Evolutionary conservation across 495 filamentous ascomycete species (phyloP), one percentile per base, ranked within the genome.

Genomic region (Penicillium maclennaniae): DNA sequence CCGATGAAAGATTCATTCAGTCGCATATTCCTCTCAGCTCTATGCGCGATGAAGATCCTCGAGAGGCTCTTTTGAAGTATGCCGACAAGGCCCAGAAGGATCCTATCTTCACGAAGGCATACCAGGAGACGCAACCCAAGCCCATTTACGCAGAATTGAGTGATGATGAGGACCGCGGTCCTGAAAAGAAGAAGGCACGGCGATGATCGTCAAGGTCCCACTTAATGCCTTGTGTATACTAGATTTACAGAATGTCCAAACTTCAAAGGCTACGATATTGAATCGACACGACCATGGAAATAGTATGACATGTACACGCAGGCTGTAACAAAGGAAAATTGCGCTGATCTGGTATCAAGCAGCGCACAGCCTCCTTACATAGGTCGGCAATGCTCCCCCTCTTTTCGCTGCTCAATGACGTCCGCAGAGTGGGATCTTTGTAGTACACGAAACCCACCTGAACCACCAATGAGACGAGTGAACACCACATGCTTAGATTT

Each of bases 31-130:
- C 92, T 16, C 77, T 97, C 28, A 93, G 89, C 58, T 84, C 80
- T n/a, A 95, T 97, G 91, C 82, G 93, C 20, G 92, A 98, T 70
- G 93, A 98, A 68, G 93, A 98, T 75, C 93, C 93, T 7, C 77
- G 93, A 51, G 93, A 96, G 72, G 93, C 93, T 27, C 72, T 98
- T 55, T 68, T 97, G 57, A 96, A 93, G 71, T 98, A 97, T 77
- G 93, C 92, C 15, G 90, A 96, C 16, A 85, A 93, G 64, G 92
- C 91, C 5, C 83, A 96, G 71, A 92, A 92, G 64, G 89, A 97
- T 64, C 92, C 91, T 4, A 79, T 95, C 55, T 98, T 97, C 66
- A 98, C 93, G 21, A 86, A 84, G 55, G 93, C 92, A 10, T 98
- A 92, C 87, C 86, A 87, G 62, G 78, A 86, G 52, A 98, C 92